Base-by-base conservation (phyloP, 306 rosid species). In the Trifolium pratense region DNA sequence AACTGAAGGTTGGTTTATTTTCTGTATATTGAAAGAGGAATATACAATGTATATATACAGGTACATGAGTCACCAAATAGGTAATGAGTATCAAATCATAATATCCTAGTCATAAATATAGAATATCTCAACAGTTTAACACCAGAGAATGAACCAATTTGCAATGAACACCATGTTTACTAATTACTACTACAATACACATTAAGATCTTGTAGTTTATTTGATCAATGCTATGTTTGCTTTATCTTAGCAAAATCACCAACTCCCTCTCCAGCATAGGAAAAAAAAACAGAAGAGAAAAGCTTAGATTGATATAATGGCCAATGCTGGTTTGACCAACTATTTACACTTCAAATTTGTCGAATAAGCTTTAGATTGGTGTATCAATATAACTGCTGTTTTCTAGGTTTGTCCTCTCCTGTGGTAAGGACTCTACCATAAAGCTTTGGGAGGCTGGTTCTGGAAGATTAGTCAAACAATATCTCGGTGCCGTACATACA, bases 361-460 rank as follows among this genome's bases (percentile, higher is more conserved):
- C 16, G 3, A n/a, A 57, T 36, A 58, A 29, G 70, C 67, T 29
- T 29, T 60, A 29, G 16, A 32, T 62, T 74, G 11, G 52, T 31
- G 71, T 73, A 69, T 53, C 43, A 66, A 73, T 43, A 42, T 74
- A 70, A 82, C 81, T 65, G 17, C 34, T 66, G 58, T 42, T 78
- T 77, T 83, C 70, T 74, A 93, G 98, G 92, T 91, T 82, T 68
- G 83, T 93, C 80, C 96, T 93, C 45, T 87, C 98, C 25, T 88
- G 89, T n/a, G 97, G 98, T 51, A 93, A 93, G 85, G 98, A 93
- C 76, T 91, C 98, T 15, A 77, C 91, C 4, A 84, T 86, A 73
- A 91, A 91, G 76, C 96, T 93, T 58, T 91, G 97, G 96, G 97
- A 93, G 67, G 94, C 89, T n/a, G 84, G 91, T 57, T 85, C 91